Evolutionary conservation across 768 basidiomycete genomes (phyloP), one percentile per base, ranked within the genome.

Genomic region (Lepiota venenata): DNA sequence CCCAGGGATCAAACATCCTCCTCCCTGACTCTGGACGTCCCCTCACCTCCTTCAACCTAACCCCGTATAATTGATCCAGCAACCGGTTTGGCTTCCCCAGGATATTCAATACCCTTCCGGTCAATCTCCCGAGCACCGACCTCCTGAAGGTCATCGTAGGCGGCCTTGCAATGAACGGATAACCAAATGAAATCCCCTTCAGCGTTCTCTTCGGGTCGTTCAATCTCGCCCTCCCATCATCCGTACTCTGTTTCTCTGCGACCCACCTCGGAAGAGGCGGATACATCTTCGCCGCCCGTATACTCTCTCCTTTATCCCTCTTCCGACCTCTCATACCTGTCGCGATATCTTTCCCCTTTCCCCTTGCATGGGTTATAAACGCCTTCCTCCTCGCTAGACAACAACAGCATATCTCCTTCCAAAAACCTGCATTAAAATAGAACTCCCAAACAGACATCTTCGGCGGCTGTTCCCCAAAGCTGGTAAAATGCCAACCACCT

Each of bases 401-500:
- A 55, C 68, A 75, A 4, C 58, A 59, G 39, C 67, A 64, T 55
- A 64, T 59, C 56, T 70, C 73, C 65, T 64, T 71, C 73, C 72
- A 71, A 63, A 65, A 68, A 51, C 64, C 67, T 32, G 57, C 64
- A 61, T 63, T 66, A 65, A 74, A 72, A 55, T 74, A 81, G 64
- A 73, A 77, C 59, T 79, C 77, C 75, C 70, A 77, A 52, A 77
- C 64, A 25, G 71, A 73, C 40, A 71, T 64, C 53, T 67, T 68
- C 8, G 74, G 71, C n/a, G 75, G 76, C 58, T 74, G 69, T 58
- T 78, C 77, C 7, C 78, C 77, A 41, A 70, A 66, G 58, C 73
- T 63, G 7, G 78, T 78, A 52, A 83, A 70, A 54, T 86, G 78
- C 88, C 88, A 90, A 3, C 88, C 88, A 0, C 87, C 88, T 12